Evolutionary conservation across 106 monocot genomes (phyloP), one percentile per base, ranked within the genome.

Genomic region (Amphibolis antarctica): DNA sequence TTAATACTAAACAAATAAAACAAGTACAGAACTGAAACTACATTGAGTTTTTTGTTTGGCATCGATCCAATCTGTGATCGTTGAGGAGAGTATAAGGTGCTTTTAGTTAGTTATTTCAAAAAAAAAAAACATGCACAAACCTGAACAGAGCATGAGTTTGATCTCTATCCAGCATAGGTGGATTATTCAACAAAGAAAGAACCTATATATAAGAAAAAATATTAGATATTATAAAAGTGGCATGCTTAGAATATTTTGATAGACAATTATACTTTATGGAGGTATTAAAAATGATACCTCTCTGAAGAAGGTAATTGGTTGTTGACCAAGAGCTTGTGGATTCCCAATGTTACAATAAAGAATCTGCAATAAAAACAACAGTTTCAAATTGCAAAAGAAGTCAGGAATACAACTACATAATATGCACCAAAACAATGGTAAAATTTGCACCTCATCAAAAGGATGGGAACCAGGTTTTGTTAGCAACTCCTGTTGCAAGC

Each of bases 291-390:
- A 28, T 57, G 63, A 5, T 0, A 89, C 96, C 86, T 96, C 96
- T 51, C 89, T 77, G 77, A 66, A 92, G 68, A 85, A 92, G 59
- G 92, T 88, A 64, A 92, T 51, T 28, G 92, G 88, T 26, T 78
- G 76, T 64, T 92, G 92, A 72, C 88, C 88, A 75, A 92, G 85
- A 31, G 88, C 85, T 65, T 92, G 92, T 9, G 92, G 92, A 65
- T 92, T 92, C 28, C 92, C 92, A 66, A 92, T 92, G 66, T 92
- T 92, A 74, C 92, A 92, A 67, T 88, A 92, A 10, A 92, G 75
- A 63, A 92, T 88, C 92, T 88, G 74, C 60, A 21, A 43, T 10
- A 3, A 68, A 46, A 13, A 53, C n/a, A 36, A 14, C 21, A 57
- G 26, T 43, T 62, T 75, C 11, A 19, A 67, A 18, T 43, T 62